phyloP scores from a whole-genome alignment of 371 early-diverging fungal species.

The Rhizopus stolonifer region DNA sequence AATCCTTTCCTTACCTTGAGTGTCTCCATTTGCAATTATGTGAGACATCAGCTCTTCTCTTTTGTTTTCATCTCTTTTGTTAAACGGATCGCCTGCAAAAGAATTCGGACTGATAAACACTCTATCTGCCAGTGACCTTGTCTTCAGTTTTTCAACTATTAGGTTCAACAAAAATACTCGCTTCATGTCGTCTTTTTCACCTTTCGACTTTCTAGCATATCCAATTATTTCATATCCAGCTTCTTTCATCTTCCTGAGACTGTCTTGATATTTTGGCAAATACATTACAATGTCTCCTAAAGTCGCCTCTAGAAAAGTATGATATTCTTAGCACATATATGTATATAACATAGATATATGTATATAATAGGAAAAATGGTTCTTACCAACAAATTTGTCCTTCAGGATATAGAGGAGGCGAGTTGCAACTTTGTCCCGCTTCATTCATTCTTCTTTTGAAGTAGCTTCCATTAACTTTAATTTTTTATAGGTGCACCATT shows the following conservation, averaged over 20 bases:
- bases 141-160: constrained; percentile 18
- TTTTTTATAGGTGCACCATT: constrained; percentile 13
- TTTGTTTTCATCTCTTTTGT: constrained; percentile 14
- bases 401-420: constrained; percentile 9
- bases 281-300: constrained; percentile 14
- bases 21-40: constrained; percentile 19
- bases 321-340: constrained; percentile 22
- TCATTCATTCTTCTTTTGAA: constrained; percentile 19
- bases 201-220: constrained; percentile 18
- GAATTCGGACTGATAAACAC: constrained; percentile 20
- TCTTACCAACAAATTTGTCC: constrained; percentile 13
- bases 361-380: constrained; percentile 5
- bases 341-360: constrained; percentile 4
- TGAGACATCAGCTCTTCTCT: constrained; percentile 14
- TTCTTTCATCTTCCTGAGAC: constrained; percentile 18
- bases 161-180: constrained; percentile 12
- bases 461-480: constrained; percentile 14
- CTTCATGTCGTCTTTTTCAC: constrained; percentile 13
- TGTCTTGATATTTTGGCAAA: constrained; percentile 14
- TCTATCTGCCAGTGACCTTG: constrained; percentile 18
- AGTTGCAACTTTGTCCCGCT: constrained; percentile 15
- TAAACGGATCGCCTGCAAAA: constrained; percentile 16
- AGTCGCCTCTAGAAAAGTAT: constrained; percentile 11
- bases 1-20: constrained; percentile 19
- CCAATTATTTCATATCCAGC: constrained; percentile 10